A percentile compares a stretch with the other conserved stretches of the same genome.
Conservation (phyloP, 768 basidiomycete genomes). For the Hemileccinum impolitum region DNA sequence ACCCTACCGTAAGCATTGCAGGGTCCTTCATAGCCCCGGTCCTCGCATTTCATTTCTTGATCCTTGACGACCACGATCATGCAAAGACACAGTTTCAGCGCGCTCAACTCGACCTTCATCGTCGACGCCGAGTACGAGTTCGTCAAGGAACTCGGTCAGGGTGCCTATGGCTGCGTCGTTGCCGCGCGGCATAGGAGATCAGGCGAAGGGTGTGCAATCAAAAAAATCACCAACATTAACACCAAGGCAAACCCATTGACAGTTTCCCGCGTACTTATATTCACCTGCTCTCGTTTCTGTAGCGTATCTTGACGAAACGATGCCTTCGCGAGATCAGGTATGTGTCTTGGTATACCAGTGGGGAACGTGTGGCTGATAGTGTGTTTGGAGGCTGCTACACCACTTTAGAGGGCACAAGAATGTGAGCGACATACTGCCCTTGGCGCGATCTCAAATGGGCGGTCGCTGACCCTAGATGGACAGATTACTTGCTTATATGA, state of each 20-base stretch:
- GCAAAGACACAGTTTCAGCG: conserved; percentile 76
- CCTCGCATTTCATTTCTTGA: conserved; percentile 1
- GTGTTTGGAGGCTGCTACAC: conserved; percentile 67
- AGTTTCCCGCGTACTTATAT: conserved; percentile 4
- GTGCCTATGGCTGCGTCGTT: conserved; percentile 92
- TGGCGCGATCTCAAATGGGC: not conserved
- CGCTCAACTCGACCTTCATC: conserved; percentile 82
- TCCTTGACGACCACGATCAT: conserved; percentile 34
- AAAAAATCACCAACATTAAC: conserved; percentile 94
- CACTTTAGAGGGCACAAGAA: conserved; percentile 99
- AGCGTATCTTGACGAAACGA: conserved; percentile 95
- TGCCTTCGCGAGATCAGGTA: conserved; percentile 94
- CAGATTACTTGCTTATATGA: conserved; percentile 97
- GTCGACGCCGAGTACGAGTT: conserved; percentile 90
- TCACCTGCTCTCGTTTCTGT: conserved; percentile 4
- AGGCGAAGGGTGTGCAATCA: conserved; percentile 90
- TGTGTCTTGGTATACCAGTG: conserved; percentile 16
- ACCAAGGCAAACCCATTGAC: conserved; percentile 60
- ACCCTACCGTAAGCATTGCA: conserved; percentile 10
- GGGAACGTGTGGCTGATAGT: conserved; percentile 12
- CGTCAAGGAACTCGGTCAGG: conserved; percentile 96
- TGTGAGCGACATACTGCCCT: conserved; percentile 42
- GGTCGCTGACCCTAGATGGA: conserved; percentile 4
- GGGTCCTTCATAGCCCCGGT: not conserved
- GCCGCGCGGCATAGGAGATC: conserved; percentile 79